Evolutionary conservation across 768 basidiomycete species (phyloP), one percentile per base, ranked within the genome.

Genomic region (Neoboletus subvelutipes): DNA sequence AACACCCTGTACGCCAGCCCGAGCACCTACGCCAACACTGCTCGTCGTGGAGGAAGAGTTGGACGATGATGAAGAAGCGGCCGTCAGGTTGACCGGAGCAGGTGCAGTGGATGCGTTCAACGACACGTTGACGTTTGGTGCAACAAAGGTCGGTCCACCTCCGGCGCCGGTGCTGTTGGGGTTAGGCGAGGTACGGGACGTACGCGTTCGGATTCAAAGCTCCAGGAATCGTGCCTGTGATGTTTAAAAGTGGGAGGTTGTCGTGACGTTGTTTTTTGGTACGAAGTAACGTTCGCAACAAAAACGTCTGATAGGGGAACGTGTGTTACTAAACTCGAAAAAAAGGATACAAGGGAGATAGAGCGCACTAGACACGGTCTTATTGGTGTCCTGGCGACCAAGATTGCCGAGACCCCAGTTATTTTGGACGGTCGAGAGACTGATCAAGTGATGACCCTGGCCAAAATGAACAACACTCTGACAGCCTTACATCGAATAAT

Each of bases 361-460:
- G 12, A 39, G 5, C 66, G 42, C 26, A 64, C 64, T 69, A 29
- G 56, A n/a, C 28, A 65, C 53, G 10, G 61, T 78, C 73, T 75
- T 71, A 70, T 83, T 83, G 45, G 78, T 80, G 62, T 85, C 83
- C 36, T 75, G 73, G 39, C 85, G 78, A 20, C 85, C 85, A 24
- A 86, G 81, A 12, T 80, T 82, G 37, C 78, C 78, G 33, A 87
- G 80, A 6, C 71, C 71, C 85, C 85, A 87, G 71, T 87, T 87
- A 34, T 77, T 76, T 69, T 85, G 67, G 28, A 85, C 76, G 22
- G 84, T 82, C 13, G 79, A 77, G 49, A 86, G 73, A 31, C 71
- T 71, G 7, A 31, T 18, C 37, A 11, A 11, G 50, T 48, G 36
- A 51, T 26, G 12, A 15, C n/a, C 18, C 33, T 8, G 4, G 17